phyloP scores from a whole-genome alignment of 768 basidiomycete species.

The Dentipellis fragilis region DNA sequence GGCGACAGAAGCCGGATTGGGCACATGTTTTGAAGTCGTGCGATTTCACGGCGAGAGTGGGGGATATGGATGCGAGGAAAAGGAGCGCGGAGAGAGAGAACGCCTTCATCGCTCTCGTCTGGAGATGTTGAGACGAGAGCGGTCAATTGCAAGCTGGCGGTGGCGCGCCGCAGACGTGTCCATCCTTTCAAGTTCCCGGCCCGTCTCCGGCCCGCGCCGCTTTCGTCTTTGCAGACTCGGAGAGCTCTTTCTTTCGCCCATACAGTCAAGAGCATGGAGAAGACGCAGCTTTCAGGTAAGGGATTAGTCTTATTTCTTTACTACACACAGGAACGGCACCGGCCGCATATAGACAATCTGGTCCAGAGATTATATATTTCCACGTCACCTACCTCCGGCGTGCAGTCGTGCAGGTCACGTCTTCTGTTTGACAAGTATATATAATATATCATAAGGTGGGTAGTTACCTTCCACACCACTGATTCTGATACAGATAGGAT shows the following conservation, averaged over 20 bases:
- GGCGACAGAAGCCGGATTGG: constrained; percentile 93
- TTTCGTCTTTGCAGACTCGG: no score
- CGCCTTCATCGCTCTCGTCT: constrained; percentile 12
- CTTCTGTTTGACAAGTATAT: no score
- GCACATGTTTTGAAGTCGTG: constrained; percentile 91
- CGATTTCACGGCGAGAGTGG: constrained; percentile 50
- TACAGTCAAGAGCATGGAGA: neutral
- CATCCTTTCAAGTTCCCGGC: no score
- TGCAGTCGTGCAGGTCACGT: no score
- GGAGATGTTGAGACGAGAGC: neutral
- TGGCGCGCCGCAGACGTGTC: neutral
- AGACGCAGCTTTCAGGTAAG: neutral
- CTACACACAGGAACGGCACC: no score
- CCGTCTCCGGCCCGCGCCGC: neutral
- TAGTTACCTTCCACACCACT: no score
- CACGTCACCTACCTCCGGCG: no score
- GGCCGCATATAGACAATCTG: no score
- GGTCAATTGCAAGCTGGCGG: neutral
- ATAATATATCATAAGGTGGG: no score
- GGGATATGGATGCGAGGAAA: constrained; percentile 23
- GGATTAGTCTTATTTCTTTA: neutral
- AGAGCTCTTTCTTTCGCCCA: neutral
- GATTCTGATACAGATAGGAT: no score
- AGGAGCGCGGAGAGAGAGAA: constrained; percentile 12
- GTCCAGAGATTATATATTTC: no score